phyloP scores from a whole-genome alignment of 2,329 filamentous ascomycete species.

The Botrytis aclada region DNA sequence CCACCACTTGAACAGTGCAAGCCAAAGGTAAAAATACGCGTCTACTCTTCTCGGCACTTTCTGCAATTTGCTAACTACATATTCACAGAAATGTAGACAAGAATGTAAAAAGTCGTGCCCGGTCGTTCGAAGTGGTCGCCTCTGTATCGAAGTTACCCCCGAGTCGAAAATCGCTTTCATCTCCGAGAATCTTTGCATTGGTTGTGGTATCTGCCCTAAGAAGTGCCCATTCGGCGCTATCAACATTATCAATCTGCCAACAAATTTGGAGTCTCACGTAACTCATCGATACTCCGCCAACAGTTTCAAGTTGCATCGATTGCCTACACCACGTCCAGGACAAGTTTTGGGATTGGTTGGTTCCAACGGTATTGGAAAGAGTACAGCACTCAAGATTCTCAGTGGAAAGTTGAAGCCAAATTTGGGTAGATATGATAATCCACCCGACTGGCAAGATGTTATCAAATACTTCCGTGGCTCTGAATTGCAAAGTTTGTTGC shows the following conservation, averaged over 20 bases:
- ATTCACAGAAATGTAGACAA: conserved; percentile 84
- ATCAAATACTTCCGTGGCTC: conserved; percentile 98
- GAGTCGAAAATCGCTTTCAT: conserved; percentile 96
- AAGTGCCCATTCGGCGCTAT: conserved; percentile 99
- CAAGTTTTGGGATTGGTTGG: conserved; percentile 95
- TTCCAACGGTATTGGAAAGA: conserved; percentile 99
- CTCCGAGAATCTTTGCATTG: conserved; percentile 92
- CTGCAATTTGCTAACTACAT: conserved; percentile 36
- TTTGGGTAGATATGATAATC: conserved; percentile 89
- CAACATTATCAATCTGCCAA: conserved; percentile 99
- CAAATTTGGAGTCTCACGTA: conserved; percentile 96
- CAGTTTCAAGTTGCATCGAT: conserved; percentile 97
- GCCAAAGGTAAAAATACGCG: conserved; percentile 62
- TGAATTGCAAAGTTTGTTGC: conserved; percentile 81
- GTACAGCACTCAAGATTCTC: conserved; percentile 98
- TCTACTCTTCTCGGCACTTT: conserved; percentile 10
- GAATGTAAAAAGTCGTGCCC: conserved; percentile 99
- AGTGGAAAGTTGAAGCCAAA: conserved; percentile 99
- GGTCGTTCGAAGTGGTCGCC: conserved; percentile 94
- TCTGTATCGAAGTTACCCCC: conserved; percentile 89
- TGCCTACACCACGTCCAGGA: conserved; percentile 92
- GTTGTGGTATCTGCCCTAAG: conserved; percentile 99
- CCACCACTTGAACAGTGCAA: conserved; percentile 63
- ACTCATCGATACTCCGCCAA: conserved; percentile 99
- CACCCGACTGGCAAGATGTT: conserved; percentile 98